phyloP scores from a whole-genome alignment of 2,329 filamentous ascomycete species.

The Diaporthe longicolla region DNA sequence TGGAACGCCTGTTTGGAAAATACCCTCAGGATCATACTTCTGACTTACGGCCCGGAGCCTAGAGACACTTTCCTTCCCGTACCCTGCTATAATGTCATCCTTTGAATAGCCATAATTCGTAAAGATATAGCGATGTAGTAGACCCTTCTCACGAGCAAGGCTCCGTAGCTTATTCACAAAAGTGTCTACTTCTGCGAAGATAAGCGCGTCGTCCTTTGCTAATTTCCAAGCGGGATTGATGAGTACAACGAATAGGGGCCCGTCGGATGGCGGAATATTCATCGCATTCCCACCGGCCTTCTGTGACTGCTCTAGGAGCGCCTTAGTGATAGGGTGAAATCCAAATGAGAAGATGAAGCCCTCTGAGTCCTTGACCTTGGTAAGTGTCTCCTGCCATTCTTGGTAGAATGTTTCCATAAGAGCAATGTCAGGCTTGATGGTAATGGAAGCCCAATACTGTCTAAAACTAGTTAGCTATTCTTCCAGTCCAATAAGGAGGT shows the following conservation, averaged over 20 bases:
- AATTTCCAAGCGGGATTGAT: constrained; percentile 45
- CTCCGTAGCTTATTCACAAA: constrained; percentile 18
- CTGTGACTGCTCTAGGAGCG: constrained; percentile 43
- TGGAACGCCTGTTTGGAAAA: constrained; percentile 43
- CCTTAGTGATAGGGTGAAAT: constrained; percentile 45
- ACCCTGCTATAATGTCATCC: constrained; percentile 41
- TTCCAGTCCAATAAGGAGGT: too few relatives aligned
- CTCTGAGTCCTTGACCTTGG: constrained; percentile 41
- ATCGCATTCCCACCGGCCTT: constrained; percentile 45
- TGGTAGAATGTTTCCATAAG: constrained; percentile 43
- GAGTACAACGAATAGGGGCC: constrained; percentile 45
- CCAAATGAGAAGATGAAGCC: constrained; percentile 46
- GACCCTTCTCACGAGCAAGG: constrained; percentile 38
- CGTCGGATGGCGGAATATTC: constrained; percentile 44
- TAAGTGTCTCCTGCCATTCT: constrained; percentile 44
- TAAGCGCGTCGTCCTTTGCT: constrained; percentile 26
- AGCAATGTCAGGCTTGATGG: constrained; percentile 27
- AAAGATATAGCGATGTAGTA: constrained; percentile 44
- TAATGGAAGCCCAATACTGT: constrained; percentile 34
- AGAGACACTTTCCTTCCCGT: constrained; percentile 29
- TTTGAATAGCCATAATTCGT: constrained; percentile 42
- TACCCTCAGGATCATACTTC: constrained; percentile 12
- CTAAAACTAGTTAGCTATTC: background rate
- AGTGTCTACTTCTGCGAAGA: constrained; percentile 41
- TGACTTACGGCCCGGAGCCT: background rate